These are phyloP conservation scores for Boletus patriciae DNA, from an alignment of 768 basidiomycete genomes.

Conservation along the genomic window DNA sequence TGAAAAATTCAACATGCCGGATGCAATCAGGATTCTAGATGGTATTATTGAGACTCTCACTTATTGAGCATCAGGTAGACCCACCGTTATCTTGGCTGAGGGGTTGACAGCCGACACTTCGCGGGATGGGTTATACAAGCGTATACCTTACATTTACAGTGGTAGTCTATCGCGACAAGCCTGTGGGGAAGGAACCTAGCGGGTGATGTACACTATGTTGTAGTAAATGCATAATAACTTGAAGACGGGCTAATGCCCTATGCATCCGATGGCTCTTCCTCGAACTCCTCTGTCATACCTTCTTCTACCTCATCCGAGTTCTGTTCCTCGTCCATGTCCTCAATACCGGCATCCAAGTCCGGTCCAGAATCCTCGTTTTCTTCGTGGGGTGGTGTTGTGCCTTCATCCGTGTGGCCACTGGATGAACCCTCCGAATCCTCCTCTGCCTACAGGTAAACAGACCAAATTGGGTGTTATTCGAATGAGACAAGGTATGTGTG, in stretches of 20 bases:
- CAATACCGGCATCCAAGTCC: constrained; percentile 39
- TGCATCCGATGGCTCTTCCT: constrained; percentile 42
- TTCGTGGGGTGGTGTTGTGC: constrained; percentile 33
- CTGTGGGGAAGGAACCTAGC: background rate
- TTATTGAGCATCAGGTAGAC: constrained; percentile 43
- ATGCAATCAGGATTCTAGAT: constrained; percentile 80
- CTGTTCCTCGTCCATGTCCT: constrained; percentile 46
- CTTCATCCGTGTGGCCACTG: constrained; percentile 33
- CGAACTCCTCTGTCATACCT: constrained; percentile 52
- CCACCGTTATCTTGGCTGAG: background rate
- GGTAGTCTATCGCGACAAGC: background rate
- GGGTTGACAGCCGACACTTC: background rate
- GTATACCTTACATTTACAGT: constrained; percentile 3
- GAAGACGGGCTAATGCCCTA: background rate
- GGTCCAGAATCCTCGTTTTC: constrained; percentile 42
- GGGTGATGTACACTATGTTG: constrained; percentile 1
- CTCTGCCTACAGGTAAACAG: constrained; percentile 28
- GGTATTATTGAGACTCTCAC: constrained; percentile 79
- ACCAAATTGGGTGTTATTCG: background rate
- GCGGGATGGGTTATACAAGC: background rate
- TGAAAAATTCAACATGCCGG: constrained; percentile 92
- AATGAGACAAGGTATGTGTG: background rate
- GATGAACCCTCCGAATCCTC: constrained; percentile 37
- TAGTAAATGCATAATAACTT: background rate
- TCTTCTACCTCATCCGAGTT: constrained; percentile 44